Percentiles rank a stretch among this genome's conserved stretches.
Evolutionary conservation across 192 early-diverging fungal species (phyloP).

Genomic region (Borealophlyctis nickersoniae): DNA sequence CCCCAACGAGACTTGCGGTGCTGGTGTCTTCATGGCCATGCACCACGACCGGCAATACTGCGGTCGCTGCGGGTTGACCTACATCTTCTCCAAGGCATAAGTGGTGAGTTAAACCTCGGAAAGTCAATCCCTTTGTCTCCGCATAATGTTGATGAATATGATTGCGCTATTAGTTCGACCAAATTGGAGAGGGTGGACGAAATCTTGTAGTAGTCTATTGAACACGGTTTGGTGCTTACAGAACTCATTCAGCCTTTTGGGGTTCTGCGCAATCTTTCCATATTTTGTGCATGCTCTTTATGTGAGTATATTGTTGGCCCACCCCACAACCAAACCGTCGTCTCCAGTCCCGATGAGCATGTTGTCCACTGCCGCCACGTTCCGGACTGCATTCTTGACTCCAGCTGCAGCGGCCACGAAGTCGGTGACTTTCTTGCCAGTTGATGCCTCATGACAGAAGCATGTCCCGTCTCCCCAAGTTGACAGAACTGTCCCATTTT

Average conservation of each 20-base stretch:
- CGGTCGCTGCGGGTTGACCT: conserved; percentile 92
- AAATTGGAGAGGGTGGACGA: too few species aligned
- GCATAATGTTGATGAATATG: too few species aligned
- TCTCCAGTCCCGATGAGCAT: conserved; percentile 19
- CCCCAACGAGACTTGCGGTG: conserved; percentile 93
- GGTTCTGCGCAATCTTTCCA: too few species aligned
- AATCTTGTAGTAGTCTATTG: too few species aligned
- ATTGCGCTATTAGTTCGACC: too few species aligned
- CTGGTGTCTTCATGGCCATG: conserved; percentile 99
- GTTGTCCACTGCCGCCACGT: not conserved
- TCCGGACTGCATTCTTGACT: conserved; percentile 16
- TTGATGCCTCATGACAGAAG: not conserved
- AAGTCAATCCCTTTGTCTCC: too few species aligned
- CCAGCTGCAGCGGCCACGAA: conserved; percentile 3
- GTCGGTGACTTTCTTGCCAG: not conserved
- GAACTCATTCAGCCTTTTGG: too few species aligned
- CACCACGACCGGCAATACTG: conserved; percentile 99
- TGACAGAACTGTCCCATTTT: conserved; percentile 7
- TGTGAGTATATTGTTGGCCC: too few species aligned
- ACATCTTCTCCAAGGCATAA: too few species aligned
- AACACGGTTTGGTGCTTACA: too few species aligned
- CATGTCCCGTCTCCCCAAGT: conserved; percentile 20
- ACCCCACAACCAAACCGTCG: conserved; percentile 18
- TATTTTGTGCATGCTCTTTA: too few species aligned
- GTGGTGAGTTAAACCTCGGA: too few species aligned